These are phyloP conservation scores for Ulota crispa DNA, from an alignment of 225 moss, liverwort and hornwort genomes.

Conservation along the genomic window DNA sequence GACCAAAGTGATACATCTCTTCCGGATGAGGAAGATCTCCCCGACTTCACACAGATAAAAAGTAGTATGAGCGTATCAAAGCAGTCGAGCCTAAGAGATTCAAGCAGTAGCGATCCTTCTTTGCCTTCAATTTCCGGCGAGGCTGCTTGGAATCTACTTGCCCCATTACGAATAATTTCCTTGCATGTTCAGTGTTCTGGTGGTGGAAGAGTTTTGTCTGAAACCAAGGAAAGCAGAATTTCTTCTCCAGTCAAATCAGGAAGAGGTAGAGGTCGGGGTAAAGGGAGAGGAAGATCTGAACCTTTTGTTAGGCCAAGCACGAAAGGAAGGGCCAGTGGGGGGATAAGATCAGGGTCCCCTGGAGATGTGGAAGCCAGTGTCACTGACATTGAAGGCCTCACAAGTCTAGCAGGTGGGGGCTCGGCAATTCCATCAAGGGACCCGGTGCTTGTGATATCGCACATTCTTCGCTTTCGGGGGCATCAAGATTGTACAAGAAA, in stretches of 20 bases:
- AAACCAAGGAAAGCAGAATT: slow-evolving; percentile 31
- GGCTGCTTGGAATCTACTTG: slow-evolving; percentile 41
- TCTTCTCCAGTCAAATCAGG: slow-evolving; percentile 28
- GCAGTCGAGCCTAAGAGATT: slow-evolving; percentile 18
- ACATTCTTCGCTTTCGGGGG: slow-evolving; percentile 47
- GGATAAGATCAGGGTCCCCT: slow-evolving; percentile 18
- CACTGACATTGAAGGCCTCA: slow-evolving; percentile 47
- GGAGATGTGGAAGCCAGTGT: slow-evolving; percentile 26
- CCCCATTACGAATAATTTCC: slow-evolving; percentile 54
- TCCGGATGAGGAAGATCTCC: slow-evolving; percentile 43
- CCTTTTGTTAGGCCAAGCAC: slow-evolving; percentile 23
- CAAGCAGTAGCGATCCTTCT: slow-evolving; percentile 22
- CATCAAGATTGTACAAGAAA: slow-evolving; percentile 33
- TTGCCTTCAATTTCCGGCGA: slow-evolving; percentile 24
- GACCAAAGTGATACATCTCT: slow-evolving; percentile 45
- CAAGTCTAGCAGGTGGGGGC: slow-evolving; percentile 41
- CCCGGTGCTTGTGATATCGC: slow-evolving; percentile 63
- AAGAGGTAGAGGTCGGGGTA: slow-evolving; percentile 48
- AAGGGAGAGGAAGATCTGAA: slow-evolving; percentile 45
- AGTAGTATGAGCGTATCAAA: slow-evolving; percentile 15
- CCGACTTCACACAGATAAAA: slow-evolving; percentile 31
- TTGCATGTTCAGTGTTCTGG: slow-evolving; percentile 62
- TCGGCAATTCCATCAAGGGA: slow-evolving; percentile 60
- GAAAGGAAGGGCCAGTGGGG: slow-evolving; percentile 26
- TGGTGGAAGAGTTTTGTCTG: slow-evolving; percentile 43